Evolutionary conservation across 140 eudicot genomes (phyloP), one percentile per base, ranked within the genome.

Genomic region (Cichorium intybus): DNA sequence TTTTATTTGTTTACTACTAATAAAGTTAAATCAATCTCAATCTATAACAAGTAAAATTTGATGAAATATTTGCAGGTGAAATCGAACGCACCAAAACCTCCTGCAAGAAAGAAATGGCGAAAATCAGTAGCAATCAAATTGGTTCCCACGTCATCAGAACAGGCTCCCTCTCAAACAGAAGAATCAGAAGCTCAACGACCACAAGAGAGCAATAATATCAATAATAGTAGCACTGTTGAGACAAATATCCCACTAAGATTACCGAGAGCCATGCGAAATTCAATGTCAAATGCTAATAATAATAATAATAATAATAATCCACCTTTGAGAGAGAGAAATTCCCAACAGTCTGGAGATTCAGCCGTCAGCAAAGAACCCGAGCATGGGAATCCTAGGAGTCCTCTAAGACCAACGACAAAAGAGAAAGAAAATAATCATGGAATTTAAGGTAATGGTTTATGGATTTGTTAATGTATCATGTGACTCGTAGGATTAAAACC

Each of bases 201-300:
- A 54, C 77, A 80, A 66, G 89, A 90, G 70, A 59, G 43, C 3
- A 35, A 10, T 35, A 35, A 4, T 35, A n/a, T n/a, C n/a, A 35
- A 31, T 6, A 6, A 31, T 31, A 31, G 26, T 57, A 78, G 67
- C 41, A 64, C 21, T 3, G 56, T 24, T 8, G 97, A 78, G 56
- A 27, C 70, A 8, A 86, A 79, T 31, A 82, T 80, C 69, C 85
- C 95, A 5, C 60, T 86, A 11, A 84, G 69, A 75, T 68, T 94
- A 41, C 97, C 99, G 1, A 81, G 97, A 74, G 95, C 99, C 0
- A 86, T 89, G 85, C 66, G 95, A 43, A 74, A 94, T 10, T 73
- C 87, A 15, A 49, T 73, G 56, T 66, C 86, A 53, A 75, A 69
- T 55, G 7, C 60, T 72, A 35, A 6, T 31, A 37, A 37, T 11